These are phyloP conservation scores for Benincasa hispida DNA, from an alignment of 306 rosid species.

Conservation along the genomic window DNA sequence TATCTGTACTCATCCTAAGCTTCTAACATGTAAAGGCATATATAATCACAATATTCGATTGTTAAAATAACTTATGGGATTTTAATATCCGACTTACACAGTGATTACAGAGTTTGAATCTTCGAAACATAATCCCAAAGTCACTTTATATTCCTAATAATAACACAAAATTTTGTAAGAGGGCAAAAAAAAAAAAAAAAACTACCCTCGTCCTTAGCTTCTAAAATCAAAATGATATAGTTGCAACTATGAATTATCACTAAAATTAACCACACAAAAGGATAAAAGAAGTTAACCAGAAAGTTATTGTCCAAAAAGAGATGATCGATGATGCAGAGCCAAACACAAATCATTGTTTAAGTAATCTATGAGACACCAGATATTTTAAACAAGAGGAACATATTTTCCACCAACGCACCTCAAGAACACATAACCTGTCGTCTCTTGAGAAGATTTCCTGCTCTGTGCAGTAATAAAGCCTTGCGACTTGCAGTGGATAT, in stretches of 20 bases:
- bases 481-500: conserved; percentile 65
- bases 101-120: no score
- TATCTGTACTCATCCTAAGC: neutral
- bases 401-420: conserved; percentile 30
- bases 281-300: neutral
- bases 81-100: no score
- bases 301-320: neutral
- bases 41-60: neutral
- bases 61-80: no score
- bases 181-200: no score
- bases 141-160: no score
- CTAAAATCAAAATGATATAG: neutral
- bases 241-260: neutral
- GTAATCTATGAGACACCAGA: neutral
- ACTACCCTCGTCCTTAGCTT: no score
- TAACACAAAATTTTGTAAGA: no score
- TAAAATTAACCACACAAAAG: neutral
- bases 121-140: no score
- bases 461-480: conserved; percentile 87
- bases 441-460: conserved; percentile 72
- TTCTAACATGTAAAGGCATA: neutral
- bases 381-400: neutral
- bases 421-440: conserved; percentile 73
- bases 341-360: neutral
- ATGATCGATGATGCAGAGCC: neutral